Base-by-base conservation (phyloP, 805 yeast genomes). In the Lipomyces mesembrius region DNA sequence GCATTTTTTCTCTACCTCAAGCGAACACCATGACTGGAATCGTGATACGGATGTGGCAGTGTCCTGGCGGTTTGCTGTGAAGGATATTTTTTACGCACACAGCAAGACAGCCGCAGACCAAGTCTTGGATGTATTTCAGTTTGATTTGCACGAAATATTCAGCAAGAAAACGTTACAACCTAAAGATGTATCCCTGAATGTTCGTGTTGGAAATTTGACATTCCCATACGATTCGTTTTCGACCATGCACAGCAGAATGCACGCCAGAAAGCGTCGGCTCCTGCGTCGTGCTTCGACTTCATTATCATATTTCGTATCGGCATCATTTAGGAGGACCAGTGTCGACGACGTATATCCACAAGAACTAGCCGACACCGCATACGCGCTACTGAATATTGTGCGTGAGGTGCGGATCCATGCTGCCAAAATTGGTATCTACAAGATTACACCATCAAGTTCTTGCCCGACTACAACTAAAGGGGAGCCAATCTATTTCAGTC, bases 371-470 rank as follows among this genome's bases (percentile, higher is more conserved):
- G 67, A 67, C 52, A 58, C 73, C 12, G 77, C 77, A 17, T 72
- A 76, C 6, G 59, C 68, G 27, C 57, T 77, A 11, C 69, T 79
- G 6, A 72, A 77, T 29, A 75, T 79, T 2, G 76, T 79, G 34
- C 75, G 77, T 37, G 79, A 78, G 37, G 69, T 78, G 27, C 80
- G 79, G 57, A 57, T 80, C 66, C 78, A 78, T 53, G 65, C 75
- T 34, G 74, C 75, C 14, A 71, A 71, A n/a, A 52, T 78, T 29
- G 79, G 76, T 12, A 61, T 80, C 2, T 68, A 73, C 39, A 74
- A 72, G 9, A 64, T 79, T 2, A 77, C 80, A 17, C 56, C 66
- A 12, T 32, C 27, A 7, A 14, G 52, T 4, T 43, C 9, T 5
- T 59, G 60, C 27, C 61, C 43, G 35, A 14, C 25, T 6, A 9